phyloP scores from a whole-genome alignment of 2,329 filamentous ascomycete species.

The Daldinia sp. region DNA sequence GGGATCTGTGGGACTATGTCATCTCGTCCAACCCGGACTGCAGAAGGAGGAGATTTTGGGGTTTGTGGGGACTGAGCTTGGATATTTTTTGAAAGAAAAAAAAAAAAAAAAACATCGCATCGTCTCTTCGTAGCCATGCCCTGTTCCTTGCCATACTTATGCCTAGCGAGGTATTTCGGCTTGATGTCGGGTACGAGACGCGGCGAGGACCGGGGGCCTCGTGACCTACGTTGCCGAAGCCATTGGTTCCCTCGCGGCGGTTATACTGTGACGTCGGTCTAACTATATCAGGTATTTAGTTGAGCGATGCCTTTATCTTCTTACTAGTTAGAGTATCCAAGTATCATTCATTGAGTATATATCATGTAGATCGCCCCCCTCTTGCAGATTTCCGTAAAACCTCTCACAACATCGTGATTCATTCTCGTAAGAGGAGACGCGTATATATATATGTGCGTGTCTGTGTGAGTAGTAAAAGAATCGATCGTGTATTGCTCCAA shows the following conservation, averaged over 20 bases:
- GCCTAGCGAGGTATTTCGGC: conserved; percentile 14
- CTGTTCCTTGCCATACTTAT: not conserved
- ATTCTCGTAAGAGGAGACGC: conserved; percentile 1
- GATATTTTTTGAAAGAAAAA: no score
- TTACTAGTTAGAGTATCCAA: not conserved
- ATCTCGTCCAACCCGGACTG: conserved; percentile 21
- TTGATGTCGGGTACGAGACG: conserved; percentile 33
- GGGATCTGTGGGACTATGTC: conserved; percentile 14
- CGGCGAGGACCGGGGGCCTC: conserved; percentile 21
- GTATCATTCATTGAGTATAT: conserved; percentile 22
- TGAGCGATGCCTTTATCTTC: conserved; percentile 14
- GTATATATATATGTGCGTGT: not conserved
- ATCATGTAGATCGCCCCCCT: conserved; percentile 28
- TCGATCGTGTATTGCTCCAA: conserved; percentile 8
- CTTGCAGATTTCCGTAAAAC: conserved; percentile 13
- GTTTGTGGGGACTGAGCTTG: conserved; percentile 10
- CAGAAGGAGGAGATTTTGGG: conserved; percentile 27
- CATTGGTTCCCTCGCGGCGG: conserved; percentile 13
- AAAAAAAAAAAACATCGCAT: conserved; percentile 5
- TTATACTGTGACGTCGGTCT: conserved; percentile 15
- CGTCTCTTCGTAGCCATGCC: not conserved
- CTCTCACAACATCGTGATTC: conserved; percentile 4
- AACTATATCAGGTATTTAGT: conserved; percentile 18
- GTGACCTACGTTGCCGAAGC: conserved; percentile 5
- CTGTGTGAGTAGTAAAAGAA: not conserved